Conservation (phyloP, 306 rosid species). For the Heteromeles arbutifolia region DNA sequence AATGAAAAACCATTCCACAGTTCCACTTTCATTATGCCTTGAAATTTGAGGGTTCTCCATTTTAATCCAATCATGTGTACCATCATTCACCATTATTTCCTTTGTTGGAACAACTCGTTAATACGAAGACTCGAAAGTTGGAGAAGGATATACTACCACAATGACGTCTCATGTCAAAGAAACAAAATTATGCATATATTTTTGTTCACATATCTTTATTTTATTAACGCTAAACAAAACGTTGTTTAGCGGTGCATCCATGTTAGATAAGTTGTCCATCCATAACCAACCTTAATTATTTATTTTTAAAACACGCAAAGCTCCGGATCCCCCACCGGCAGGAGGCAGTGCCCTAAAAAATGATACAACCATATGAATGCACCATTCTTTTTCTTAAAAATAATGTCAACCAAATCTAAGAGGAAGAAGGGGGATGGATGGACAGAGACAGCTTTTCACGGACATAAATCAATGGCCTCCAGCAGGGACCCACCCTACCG, state of each 20-base stretch:
- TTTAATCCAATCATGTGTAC: too few relatives aligned
- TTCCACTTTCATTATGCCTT: too few relatives aligned
- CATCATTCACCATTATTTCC: neutral
- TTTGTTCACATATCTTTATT: too few relatives aligned
- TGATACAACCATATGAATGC: neutral
- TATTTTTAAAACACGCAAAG: neutral
- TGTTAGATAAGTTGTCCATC: too few relatives aligned
- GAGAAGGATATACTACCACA: neutral
- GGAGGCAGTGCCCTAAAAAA: neutral
- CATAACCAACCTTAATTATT: neutral
- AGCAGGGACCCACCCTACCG: neutral
- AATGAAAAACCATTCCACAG: too few relatives aligned
- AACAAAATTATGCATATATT: too few relatives aligned
- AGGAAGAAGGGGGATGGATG: neutral
- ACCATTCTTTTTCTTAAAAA: neutral
- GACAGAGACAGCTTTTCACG: neutral
- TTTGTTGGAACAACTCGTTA: neutral
- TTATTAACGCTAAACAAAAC: too few relatives aligned
- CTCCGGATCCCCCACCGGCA: neutral
- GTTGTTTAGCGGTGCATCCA: accelerated
- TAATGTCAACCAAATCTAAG: neutral
- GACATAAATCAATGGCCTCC: neutral
- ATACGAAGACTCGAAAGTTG: neutral
- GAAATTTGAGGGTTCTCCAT: too few relatives aligned
- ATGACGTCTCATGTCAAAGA: accelerated